These are phyloP conservation scores for Lolium multiflorum DNA, from an alignment of 176 grass and related monocot genomes.

Conservation along the genomic window DNA sequence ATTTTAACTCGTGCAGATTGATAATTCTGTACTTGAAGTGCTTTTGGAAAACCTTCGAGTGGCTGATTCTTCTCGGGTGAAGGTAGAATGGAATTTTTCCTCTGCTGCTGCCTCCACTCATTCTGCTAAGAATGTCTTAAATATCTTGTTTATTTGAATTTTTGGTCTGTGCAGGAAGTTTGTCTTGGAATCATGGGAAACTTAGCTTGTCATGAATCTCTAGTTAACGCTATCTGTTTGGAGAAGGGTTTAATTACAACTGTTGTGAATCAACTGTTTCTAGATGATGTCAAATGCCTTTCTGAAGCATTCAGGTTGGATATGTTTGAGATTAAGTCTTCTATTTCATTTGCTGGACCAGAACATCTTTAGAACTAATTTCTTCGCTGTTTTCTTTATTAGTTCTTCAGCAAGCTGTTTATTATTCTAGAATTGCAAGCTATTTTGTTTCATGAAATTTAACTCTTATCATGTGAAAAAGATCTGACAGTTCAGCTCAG, in stretches of 20 bases:
- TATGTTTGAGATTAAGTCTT: slow-evolving; percentile 19
- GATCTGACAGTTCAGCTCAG: slow-evolving; percentile 28
- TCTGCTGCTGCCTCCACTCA: slow-evolving; percentile 5
- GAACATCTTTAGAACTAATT: neutral
- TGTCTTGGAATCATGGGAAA: slow-evolving; percentile 96
- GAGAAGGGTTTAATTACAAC: slow-evolving; percentile 72
- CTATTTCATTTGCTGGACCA: slow-evolving; percentile 23
- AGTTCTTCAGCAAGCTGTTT: neutral
- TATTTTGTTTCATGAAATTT: slow-evolving; percentile 8
- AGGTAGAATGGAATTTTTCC: slow-evolving; percentile 50
- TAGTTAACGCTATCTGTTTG: slow-evolving; percentile 63
- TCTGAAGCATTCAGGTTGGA: slow-evolving; percentile 86
- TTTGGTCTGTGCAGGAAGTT: slow-evolving; percentile 71
- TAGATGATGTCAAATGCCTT: slow-evolving; percentile 77
- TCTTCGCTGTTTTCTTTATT: slow-evolving; percentile 2
- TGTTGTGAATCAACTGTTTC: slow-evolving; percentile 74
- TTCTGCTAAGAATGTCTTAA: slow-evolving; percentile 18
- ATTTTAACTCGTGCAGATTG: slow-evolving; percentile 61
- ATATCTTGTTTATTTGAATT: slow-evolving; percentile 33
- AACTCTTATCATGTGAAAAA: slow-evolving; percentile 31
- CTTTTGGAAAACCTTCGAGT: slow-evolving; percentile 76
- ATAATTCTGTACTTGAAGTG: slow-evolving; percentile 89
- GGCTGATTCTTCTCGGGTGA: slow-evolving; percentile 68
- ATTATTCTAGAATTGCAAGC: slow-evolving; percentile 15
- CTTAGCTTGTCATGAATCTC: slow-evolving; percentile 81